Base-by-base conservation (phyloP, 2,329 filamentous ascomycete genomes). In the Cercospora canescens region DNA sequence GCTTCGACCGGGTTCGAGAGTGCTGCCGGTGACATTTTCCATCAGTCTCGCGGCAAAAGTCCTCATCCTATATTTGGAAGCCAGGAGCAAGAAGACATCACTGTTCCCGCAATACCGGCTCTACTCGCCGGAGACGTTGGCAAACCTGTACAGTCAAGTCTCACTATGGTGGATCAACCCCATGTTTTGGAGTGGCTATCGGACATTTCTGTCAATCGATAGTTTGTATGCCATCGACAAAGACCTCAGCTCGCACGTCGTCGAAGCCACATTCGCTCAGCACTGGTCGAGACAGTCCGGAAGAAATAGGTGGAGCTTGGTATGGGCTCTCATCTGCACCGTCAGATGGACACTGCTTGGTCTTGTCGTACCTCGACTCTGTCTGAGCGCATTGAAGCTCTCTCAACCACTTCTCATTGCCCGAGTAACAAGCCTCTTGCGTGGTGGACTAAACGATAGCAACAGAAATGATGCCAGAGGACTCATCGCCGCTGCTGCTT, bases 131-230 rank as follows among this genome's bases (percentile, higher is more conserved):
- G 72, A 72, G 45, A 60, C 70, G 21, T 63, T 68, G 6, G 67
- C 64, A 34, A 69, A 64, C 24, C 58, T 72, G 18, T 70, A 77
- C 52, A 76, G 73, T 60, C 73, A 74, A 9, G 74, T 66, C 41
- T 30, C 76, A 2, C 73, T 79, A 55, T 79, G 75, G 76, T 80
- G 78, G 78, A 60, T 80, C n/a, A 79, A 79, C 65, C 67, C 61
- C 7, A 57, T 78, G 4, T 70, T 79, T 48, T 66, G 73, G 66
- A 65, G 64, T 8, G 77, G 77, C 2, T 76, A 72, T 18, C 72
- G 67, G 16, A 64, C 63, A 24, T 67, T 71, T 12, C 64, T 77
- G 24, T 57, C 60, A 1, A 50, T 69, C 6, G 66, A 72, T 12
- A 71, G 76, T 41, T 65, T 75, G n/a, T 68, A 67, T 55, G 35